Evolutionary conservation across 345 rosid genomes (phyloP).

Genomic region (Boechera divaricarpa): DNA sequence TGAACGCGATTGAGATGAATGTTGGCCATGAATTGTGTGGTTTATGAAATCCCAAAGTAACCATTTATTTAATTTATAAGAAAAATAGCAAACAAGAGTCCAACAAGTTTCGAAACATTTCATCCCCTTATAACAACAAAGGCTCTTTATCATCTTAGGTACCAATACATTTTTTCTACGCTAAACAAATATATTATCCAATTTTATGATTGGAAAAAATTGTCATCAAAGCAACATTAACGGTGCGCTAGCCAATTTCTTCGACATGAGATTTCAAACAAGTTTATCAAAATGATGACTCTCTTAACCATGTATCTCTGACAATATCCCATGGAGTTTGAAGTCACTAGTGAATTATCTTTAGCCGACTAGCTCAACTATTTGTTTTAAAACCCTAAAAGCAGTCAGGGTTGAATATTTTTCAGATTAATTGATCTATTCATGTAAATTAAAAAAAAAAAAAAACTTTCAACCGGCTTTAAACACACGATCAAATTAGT

Average conservation of each 20-base stretch:
- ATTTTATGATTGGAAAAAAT: no score
- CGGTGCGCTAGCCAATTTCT: no score
- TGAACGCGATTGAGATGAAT: neutral
- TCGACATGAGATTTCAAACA: no score
- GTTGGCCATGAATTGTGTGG: neutral
- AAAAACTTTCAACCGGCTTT: neutral
- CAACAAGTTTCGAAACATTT: neutral
- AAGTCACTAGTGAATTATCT: no score
- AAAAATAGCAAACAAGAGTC: neutral
- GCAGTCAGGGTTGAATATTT: neutral
- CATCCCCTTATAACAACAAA: neutral
- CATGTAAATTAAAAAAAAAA: no score
- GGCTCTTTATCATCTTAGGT: neutral
- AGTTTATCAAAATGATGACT: no score
- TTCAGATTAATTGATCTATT: neutral
- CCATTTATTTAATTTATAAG: neutral
- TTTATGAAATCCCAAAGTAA: neutral
- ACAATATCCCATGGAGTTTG: neutral
- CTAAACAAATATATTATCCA: no score
- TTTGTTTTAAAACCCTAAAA: conserved; percentile 22
- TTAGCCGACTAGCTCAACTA: neutral
- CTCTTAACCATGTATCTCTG: no score
- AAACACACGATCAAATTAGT: neutral
- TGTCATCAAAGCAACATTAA: no score
- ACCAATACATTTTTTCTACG: neutral